Evolutionary conservation across 2,329 filamentous ascomycete species (phyloP).

Genomic region (Fusarium sp.): DNA sequence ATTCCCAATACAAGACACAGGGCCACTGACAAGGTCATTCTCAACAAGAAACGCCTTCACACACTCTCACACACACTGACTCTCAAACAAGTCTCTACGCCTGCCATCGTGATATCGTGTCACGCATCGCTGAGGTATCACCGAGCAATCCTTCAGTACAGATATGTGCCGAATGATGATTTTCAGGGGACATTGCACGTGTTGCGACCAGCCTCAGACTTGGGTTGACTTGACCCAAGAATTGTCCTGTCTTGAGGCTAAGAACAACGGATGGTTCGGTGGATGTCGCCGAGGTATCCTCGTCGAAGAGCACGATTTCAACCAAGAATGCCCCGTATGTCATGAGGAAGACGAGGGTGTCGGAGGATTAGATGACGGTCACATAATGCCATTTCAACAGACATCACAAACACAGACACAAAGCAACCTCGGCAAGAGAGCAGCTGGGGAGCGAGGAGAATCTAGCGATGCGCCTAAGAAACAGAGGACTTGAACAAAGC

Average conservation of each 20-base stretch:
- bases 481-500: slow-evolving; percentile 41
- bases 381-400: slow-evolving; percentile 2
- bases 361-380: slow-evolving; percentile 51
- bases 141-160: neutral
- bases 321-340: slow-evolving; percentile 59
- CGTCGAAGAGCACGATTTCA: slow-evolving; percentile 56
- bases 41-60: neutral
- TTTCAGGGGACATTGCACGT: slow-evolving; percentile 56
- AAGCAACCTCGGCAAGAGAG: slow-evolving; percentile 31
- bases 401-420: neutral
- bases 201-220: slow-evolving; percentile 51
- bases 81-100: neutral
- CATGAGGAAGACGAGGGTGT: slow-evolving; percentile 54
- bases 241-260: slow-evolving; percentile 59
- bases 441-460: slow-evolving; percentile 32
- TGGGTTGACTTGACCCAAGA: slow-evolving; percentile 58
- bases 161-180: slow-evolving; percentile 59
- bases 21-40: neutral
- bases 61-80: neutral
- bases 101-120: neutral
- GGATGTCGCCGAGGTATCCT: slow-evolving; percentile 53
- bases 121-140: neutral
- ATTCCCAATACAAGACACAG: neutral
- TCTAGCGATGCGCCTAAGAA: slow-evolving; percentile 41
- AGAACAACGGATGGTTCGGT: slow-evolving; percentile 58